These are phyloP conservation scores for Diaporthe aspalathi DNA, from an alignment of 2,329 filamentous ascomycete species.

Conservation along the genomic window DNA sequence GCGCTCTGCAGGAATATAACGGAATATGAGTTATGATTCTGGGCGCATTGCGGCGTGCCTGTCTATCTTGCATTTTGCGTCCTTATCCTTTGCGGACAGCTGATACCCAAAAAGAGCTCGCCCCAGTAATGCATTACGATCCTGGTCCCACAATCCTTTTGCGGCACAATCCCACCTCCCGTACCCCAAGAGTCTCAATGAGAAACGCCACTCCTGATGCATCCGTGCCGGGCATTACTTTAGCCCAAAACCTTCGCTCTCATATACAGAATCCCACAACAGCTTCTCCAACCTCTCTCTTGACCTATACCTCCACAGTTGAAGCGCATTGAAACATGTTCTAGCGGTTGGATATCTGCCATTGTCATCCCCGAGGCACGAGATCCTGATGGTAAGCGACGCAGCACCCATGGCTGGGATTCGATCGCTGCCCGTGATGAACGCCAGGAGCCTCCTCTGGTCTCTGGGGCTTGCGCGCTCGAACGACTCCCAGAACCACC, in stretches of 20 bases:
- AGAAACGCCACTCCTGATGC: not conserved
- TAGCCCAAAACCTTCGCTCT: slow-evolving; percentile 92
- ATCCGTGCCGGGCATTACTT: slow-evolving; percentile 62
- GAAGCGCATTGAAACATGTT: slow-evolving; percentile 90
- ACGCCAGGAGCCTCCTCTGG: slow-evolving; percentile 83
- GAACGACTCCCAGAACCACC: slow-evolving; percentile 93
- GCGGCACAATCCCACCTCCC: not conserved
- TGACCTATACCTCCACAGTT: slow-evolving; percentile 77
- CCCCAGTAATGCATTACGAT: slow-evolving; percentile 15
- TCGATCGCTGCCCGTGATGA: slow-evolving; percentile 90
- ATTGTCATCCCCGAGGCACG: slow-evolving; percentile 79
- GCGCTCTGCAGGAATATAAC: not conserved
- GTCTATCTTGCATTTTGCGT: slow-evolving; percentile 24
- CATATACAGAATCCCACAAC: slow-evolving; percentile 87
- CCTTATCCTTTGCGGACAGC: not conserved
- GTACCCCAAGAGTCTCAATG: slow-evolving; percentile 14
- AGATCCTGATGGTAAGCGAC: slow-evolving; percentile 80
- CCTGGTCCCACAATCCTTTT: not conserved
- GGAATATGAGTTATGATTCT: not conserved
- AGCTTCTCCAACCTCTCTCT: slow-evolving; percentile 75
- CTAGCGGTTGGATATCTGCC: slow-evolving; percentile 84
- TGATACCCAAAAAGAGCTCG: slow-evolving; percentile 13
- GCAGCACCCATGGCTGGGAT: slow-evolving; percentile 90
- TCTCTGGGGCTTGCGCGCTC: slow-evolving; percentile 70
- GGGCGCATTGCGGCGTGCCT: slow-evolving; percentile 13